Evolutionary conservation across 306 rosid species (phyloP).

Genomic region (Rosa rugosa): DNA sequence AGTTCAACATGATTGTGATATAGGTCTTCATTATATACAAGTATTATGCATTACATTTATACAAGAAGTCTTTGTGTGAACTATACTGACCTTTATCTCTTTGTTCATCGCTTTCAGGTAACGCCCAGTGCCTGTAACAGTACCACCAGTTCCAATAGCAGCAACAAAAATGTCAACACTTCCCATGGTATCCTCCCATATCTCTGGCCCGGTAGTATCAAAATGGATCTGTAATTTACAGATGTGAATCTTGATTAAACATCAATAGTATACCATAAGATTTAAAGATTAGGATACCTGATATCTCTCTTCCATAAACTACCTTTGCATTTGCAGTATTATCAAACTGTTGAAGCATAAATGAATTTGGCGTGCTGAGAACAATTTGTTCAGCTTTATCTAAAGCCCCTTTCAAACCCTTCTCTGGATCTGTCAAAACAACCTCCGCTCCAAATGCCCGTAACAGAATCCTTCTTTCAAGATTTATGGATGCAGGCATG

Average conservation of each 20-base stretch:
- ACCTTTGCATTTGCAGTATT: constrained; percentile 78
- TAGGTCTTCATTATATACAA: not conserved
- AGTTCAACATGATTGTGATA: not conserved
- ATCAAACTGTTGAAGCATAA: constrained; percentile 95
- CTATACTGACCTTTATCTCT: constrained; percentile 57
- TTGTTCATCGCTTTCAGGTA: constrained; percentile 76
- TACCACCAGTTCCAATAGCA: constrained; percentile 95
- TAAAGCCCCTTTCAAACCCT: constrained; percentile 89
- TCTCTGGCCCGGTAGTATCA: constrained; percentile 97
- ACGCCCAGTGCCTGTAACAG: constrained; percentile 83
- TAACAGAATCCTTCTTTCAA: constrained; percentile 85
- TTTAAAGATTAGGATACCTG: not conserved
- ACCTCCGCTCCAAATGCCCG: constrained; percentile 93
- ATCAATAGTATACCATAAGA: not conserved
- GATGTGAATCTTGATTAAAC: constrained; percentile 34
- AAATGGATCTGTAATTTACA: constrained; percentile 84
- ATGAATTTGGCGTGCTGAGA: constrained; percentile 60
- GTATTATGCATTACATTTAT: not conserved
- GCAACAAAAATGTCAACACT: constrained; percentile 81
- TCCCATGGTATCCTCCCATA: constrained; percentile 98
- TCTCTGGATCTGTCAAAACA: constrained; percentile 79
- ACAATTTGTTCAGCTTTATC: constrained; percentile 88
- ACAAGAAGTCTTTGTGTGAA: not conserved
- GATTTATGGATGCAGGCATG: constrained; percentile 86
- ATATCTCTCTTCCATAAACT: constrained; percentile 12